phyloP scores from a whole-genome alignment of 495 filamentous ascomycete species.

The Aspergillus heteromorphus region DNA sequence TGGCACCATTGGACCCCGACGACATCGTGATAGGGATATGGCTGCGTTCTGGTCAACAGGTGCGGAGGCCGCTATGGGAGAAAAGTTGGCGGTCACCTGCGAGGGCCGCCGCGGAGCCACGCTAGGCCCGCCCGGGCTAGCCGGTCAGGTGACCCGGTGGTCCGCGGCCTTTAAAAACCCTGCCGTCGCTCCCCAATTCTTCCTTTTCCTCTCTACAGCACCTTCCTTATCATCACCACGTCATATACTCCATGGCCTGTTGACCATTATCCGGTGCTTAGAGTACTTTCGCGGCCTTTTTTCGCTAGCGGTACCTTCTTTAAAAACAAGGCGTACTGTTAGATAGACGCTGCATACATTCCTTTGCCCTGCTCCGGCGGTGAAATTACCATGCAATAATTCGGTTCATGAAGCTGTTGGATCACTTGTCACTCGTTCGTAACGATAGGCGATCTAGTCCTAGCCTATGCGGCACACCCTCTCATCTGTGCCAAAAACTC shows the following conservation, averaged over 20 bases:
- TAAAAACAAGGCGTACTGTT: constrained; percentile 57
- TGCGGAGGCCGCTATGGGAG: constrained; percentile 19
- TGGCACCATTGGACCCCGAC: constrained; percentile 40
- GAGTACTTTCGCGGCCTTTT: constrained; percentile 51
- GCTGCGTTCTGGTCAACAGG: constrained; percentile 15
- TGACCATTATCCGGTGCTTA: constrained; percentile 64
- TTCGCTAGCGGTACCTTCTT: constrained; percentile 73
- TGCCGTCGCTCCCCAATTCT: constrained; percentile 16
- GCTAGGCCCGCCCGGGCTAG: constrained; percentile 28
- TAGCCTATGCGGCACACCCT: constrained; percentile 38
- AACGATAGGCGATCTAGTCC: neutral
- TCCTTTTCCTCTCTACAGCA: constrained; percentile 37
- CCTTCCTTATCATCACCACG: constrained; percentile 63
- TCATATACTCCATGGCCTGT: constrained; percentile 43
- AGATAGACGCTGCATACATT: constrained; percentile 64
- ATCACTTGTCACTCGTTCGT: too few relatives aligned
- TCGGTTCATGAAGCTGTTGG: neutral
- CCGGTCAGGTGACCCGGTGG: constrained; percentile 21
- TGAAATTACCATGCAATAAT: neutral
- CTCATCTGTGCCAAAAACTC: constrained; percentile 61
- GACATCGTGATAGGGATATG: constrained; percentile 32
- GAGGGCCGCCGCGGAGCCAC: neutral
- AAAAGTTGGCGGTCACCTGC: constrained; percentile 40
- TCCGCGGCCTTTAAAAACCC: constrained; percentile 1
- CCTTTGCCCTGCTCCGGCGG: constrained; percentile 3